A percentile compares a stretch with the other conserved stretches of the same genome.
Conservation (phyloP, 2,329 filamentous ascomycete species). For the Mycosphaerella sp. region DNA sequence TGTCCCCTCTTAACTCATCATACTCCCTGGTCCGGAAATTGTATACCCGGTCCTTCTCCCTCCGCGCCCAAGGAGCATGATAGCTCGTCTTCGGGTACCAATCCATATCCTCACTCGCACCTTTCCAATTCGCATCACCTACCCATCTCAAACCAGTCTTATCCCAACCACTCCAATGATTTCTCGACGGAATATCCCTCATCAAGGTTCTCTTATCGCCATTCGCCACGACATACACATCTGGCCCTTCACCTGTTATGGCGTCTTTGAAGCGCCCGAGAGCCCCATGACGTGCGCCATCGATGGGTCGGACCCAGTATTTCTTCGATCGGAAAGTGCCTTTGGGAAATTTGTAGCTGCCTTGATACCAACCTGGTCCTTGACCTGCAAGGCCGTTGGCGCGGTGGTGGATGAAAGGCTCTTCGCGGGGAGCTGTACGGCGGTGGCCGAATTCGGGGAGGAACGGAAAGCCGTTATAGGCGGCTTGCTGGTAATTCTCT, state of each 20-base stretch:
- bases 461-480: constrained; percentile 25
- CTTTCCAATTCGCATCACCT: constrained; percentile 34
- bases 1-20: constrained; percentile 14
- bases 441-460: constrained; percentile 23
- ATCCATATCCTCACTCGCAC: constrained; percentile 32
- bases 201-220: constrained; percentile 36
- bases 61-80: constrained; percentile 21
- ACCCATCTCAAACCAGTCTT: constrained; percentile 21
- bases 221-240: constrained; percentile 41
- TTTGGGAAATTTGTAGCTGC: constrained; percentile 18
- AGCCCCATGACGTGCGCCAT: constrained; percentile 36
- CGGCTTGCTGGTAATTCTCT: constrained; percentile 21
- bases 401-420: constrained; percentile 26
- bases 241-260: constrained; percentile 39
- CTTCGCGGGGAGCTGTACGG: constrained; percentile 26
- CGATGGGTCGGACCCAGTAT: constrained; percentile 42
- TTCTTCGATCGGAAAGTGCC: constrained; percentile 33
- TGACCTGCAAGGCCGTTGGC: constrained; percentile 2
- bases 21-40: constrained; percentile 29
- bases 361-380: constrained; percentile 26
- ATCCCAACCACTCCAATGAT: constrained; percentile 36
- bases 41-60: constrained; percentile 21
- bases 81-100: constrained; percentile 30
- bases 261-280: constrained; percentile 42
- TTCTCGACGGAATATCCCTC: constrained; percentile 34